Conservation (phyloP, 2,329 filamentous ascomycete species). For the Neopestalotiopsis clavispora region DNA sequence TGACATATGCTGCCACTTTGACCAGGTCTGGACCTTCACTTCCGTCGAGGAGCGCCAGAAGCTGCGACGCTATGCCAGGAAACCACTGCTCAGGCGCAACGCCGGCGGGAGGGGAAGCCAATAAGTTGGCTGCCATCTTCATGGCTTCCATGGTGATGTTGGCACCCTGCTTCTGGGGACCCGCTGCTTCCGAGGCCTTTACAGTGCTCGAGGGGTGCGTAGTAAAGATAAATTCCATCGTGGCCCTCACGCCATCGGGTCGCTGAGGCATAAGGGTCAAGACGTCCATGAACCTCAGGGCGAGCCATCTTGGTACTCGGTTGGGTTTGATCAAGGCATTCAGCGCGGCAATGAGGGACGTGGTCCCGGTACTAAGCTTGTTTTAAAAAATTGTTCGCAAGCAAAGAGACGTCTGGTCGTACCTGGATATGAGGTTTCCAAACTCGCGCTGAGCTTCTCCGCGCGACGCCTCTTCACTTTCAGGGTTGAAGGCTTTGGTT, state of each 20-base stretch:
- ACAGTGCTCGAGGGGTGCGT: constrained; percentile 63
- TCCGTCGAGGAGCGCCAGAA: constrained; percentile 67
- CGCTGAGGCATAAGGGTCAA: constrained; percentile 67
- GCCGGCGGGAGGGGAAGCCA: constrained; percentile 62
- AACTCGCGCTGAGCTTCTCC: constrained; percentile 45
- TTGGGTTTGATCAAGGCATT: constrained; percentile 68
- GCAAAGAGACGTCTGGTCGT: constrained; percentile 26
- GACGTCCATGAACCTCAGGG: constrained; percentile 57
- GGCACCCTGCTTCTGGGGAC: constrained; percentile 60
- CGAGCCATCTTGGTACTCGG: constrained; percentile 64
- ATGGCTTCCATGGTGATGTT: constrained; percentile 73
- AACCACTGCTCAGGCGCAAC: constrained; percentile 66
- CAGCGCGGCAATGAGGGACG: constrained; percentile 61
- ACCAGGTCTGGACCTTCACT: constrained; percentile 60
- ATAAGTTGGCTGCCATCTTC: constrained; percentile 63
- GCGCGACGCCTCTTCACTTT: constrained; percentile 36
- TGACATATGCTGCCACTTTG: constrained; percentile 64
- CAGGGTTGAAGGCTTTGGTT: constrained; percentile 55
- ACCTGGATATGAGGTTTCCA: constrained; percentile 55
- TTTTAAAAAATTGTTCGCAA: constrained; percentile 29
- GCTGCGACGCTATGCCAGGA: constrained; percentile 61
- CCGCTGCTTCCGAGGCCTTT: constrained; percentile 43
- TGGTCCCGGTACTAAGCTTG: constrained; percentile 48
- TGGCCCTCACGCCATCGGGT: constrained; percentile 66
- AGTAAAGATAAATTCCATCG: constrained; percentile 73